phyloP scores from a whole-genome alignment of 148 eudicot species.

The Spergularia marina region DNA sequence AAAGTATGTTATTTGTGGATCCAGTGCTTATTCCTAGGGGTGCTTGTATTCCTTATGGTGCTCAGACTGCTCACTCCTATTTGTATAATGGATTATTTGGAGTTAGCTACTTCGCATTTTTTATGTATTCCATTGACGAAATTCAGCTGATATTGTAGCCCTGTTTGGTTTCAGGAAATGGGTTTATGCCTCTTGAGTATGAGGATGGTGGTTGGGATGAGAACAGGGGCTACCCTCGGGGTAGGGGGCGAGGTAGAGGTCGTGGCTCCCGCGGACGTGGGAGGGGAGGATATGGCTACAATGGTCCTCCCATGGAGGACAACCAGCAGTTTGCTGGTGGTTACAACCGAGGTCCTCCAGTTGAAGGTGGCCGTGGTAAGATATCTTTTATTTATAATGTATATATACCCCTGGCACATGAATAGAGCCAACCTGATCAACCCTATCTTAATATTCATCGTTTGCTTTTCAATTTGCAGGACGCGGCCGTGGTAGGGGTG shows the following conservation, averaged over 20 bases:
- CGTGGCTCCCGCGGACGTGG: conserved; percentile 72
- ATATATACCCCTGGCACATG: background rate
- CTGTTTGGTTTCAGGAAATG: conserved; percentile 55
- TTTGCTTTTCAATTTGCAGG: conserved; percentile 31
- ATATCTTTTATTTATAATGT: background rate
- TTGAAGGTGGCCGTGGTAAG: conserved; percentile 53
- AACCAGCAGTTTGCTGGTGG: conserved; percentile 52
- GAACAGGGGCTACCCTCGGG: conserved; percentile 62
- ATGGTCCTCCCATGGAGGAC: conserved; percentile 48
- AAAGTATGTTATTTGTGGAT: background rate
- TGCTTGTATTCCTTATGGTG: too few relatives aligned
- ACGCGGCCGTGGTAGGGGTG: conserved; percentile 81
- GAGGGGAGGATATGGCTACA: conserved; percentile 59
- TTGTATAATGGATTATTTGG: too few relatives aligned
- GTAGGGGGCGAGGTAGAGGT: conserved; percentile 81
- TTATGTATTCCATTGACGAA: background rate
- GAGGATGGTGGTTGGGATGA: conserved; percentile 89
- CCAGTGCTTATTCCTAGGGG: background rate
- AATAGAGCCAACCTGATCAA: background rate
- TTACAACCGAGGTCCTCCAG: conserved; percentile 52
- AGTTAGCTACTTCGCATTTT: background rate
- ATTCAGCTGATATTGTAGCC: background rate
- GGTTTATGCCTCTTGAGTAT: conserved; percentile 53
- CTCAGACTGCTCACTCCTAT: too few relatives aligned
- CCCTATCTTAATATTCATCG: background rate